phyloP scores from a whole-genome alignment of 2,329 filamentous ascomycete species.

The Rhynchosporium secalis region DNA sequence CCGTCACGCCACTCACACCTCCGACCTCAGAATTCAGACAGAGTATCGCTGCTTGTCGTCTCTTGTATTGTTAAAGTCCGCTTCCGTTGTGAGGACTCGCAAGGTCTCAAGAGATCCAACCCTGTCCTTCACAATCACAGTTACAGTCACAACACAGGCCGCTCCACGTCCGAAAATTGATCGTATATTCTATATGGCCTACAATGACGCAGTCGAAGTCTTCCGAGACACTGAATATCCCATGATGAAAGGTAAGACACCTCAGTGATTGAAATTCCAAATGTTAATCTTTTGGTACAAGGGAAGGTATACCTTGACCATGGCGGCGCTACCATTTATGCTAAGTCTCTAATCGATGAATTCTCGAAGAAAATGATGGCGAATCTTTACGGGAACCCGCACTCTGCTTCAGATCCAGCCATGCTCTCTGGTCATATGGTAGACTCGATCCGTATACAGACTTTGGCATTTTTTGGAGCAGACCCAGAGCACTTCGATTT shows the following conservation, averaged over 20 bases:
- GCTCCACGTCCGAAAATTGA: neutral
- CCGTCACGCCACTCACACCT: neutral
- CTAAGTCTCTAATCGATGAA: conserved; percentile 76
- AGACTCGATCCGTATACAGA: conserved; percentile 69
- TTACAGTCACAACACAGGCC: neutral
- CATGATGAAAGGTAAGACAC: conserved; percentile 60
- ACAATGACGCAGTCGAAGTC: conserved; percentile 58
- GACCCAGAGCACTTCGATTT: conserved; percentile 80
- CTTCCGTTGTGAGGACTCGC: neutral
- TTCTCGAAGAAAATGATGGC: conserved; percentile 77
- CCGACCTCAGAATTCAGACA: neutral
- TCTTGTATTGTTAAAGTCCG: neutral
- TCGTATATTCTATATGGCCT: conserved; percentile 38
- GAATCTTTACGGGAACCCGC: conserved; percentile 84
- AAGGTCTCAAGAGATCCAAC: neutral
- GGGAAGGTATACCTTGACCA: conserved; percentile 84
- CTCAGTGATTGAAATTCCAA: too few relatives aligned
- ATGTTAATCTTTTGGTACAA: conserved; percentile 40
- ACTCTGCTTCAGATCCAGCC: conserved; percentile 80
- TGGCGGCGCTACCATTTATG: conserved; percentile 79
- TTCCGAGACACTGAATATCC: conserved; percentile 63
- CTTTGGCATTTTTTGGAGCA: conserved; percentile 76
- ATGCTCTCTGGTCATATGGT: conserved; percentile 71
- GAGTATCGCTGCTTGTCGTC: neutral
- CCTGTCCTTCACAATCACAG: neutral